phyloP scores from a whole-genome alignment of 169 alveolate genomes.

The Cryptosporidium viatorum region DNA sequence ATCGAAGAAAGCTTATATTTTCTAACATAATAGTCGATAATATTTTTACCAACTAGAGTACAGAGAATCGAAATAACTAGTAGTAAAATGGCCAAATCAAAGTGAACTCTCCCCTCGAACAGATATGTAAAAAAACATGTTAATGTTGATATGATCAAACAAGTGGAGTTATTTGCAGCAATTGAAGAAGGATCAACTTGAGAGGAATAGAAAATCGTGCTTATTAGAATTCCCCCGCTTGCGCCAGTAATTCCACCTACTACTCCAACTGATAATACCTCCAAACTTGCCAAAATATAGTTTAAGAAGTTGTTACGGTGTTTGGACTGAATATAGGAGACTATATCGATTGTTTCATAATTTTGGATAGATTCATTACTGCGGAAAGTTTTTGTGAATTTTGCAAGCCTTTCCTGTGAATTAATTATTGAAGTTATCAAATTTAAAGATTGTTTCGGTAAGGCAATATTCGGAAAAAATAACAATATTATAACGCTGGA shows the following conservation, averaged over 20 bases:
- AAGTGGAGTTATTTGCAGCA: slow-evolving; percentile 74
- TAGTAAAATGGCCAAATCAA: slow-evolving; percentile 45
- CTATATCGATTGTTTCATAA: slow-evolving; percentile 5
- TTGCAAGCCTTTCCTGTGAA: slow-evolving; percentile 35
- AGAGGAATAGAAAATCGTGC: slow-evolving; percentile 48
- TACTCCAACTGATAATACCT: slow-evolving; percentile 34
- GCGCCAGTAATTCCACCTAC: slow-evolving; percentile 73
- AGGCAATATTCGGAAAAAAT: slow-evolving; percentile 11
- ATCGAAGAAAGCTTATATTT: slow-evolving; percentile 43
- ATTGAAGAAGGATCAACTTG: slow-evolving; percentile 56
- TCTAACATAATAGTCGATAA: slow-evolving; percentile 46
- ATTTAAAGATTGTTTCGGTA: slow-evolving; percentile 26
- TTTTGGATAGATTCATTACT: not conserved
- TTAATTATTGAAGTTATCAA: slow-evolving; percentile 50
- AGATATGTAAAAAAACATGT: slow-evolving; percentile 37
- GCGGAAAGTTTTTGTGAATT: not conserved
- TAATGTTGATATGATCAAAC: slow-evolving; percentile 33
- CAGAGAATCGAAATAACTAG: slow-evolving; percentile 30
- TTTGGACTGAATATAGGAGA: slow-evolving; percentile 24
- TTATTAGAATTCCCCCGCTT: slow-evolving; percentile 63
- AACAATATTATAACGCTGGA: not conserved
- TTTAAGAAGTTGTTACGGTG: not conserved
- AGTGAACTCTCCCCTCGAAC: slow-evolving; percentile 30
- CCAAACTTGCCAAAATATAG: slow-evolving; percentile 37
- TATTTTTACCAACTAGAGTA: slow-evolving; percentile 57